Conservation (phyloP, 2,329 filamentous ascomycete species). For the Herpotrichia juniperi region DNA sequence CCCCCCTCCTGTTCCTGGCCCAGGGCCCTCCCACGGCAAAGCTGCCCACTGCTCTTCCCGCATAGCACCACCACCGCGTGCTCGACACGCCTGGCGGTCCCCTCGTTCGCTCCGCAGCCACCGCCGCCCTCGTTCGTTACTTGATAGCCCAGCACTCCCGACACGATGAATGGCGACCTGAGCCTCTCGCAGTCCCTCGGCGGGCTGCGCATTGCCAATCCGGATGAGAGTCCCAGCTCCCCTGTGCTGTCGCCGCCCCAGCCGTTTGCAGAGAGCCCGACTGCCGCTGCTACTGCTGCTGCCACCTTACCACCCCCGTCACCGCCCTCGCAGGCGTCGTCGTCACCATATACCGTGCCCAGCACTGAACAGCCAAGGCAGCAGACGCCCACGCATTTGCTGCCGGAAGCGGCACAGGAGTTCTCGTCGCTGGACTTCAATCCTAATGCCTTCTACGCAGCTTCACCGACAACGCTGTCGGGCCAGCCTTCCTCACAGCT, state of each 20-base stretch:
- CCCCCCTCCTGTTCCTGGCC: conserved; percentile 28
- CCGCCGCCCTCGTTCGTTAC: conserved; percentile 26
- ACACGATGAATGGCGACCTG: conserved; percentile 85
- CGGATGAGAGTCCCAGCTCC: conserved; percentile 69
- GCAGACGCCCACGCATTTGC: conserved; percentile 40
- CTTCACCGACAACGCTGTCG: conserved; percentile 29
- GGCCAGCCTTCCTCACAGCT: conserved; percentile 31
- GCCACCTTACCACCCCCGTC: conserved; percentile 11
- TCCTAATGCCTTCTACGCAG: conserved; percentile 45
- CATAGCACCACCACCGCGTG: conserved; percentile 20
- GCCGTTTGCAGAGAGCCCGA: conserved; percentile 7
- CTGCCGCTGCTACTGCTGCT: conserved; percentile 2
- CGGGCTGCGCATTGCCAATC: conserved; percentile 95
- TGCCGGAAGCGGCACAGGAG: conserved; percentile 37
- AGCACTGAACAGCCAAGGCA: conserved; percentile 43
- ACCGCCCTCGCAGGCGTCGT: conserved; percentile 36
- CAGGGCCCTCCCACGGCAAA: conserved; percentile 37
- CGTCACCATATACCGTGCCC: conserved; percentile 39
- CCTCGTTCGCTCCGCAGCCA: conserved; percentile 18
- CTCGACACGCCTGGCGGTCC: conserved; percentile 25
- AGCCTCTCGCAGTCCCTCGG: conserved; percentile 92
- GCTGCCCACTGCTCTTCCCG: conserved; percentile 15
- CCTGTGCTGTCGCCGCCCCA: conserved; percentile 35
- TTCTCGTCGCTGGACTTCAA: conserved; percentile 47
- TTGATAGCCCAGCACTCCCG: conserved; percentile 28